phyloP scores from a whole-genome alignment of 1,139 yeast genomes.

The Geotrichum cucujoidarum region DNA sequence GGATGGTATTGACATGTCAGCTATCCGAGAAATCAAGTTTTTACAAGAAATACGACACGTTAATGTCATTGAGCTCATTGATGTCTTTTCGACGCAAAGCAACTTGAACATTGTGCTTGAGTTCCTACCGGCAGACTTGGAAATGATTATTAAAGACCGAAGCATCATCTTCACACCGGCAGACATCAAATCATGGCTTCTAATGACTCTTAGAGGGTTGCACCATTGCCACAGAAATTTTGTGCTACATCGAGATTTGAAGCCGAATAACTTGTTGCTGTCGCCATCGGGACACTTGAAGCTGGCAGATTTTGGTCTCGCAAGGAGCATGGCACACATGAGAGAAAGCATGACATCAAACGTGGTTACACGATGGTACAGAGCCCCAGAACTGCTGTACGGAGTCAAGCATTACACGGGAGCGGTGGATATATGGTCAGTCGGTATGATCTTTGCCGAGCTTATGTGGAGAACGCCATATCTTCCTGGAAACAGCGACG shows the following conservation, averaged over 20 bases:
- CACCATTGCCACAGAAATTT: conserved; percentile 93
- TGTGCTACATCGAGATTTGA: conserved; percentile 67
- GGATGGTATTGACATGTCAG: conserved; percentile 97
- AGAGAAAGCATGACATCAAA: conserved; percentile 76
- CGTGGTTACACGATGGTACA: conserved; percentile 95
- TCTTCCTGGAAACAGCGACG: conserved; percentile 85
- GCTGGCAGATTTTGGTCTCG: conserved; percentile 95
- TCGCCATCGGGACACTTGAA: conserved; percentile 85
- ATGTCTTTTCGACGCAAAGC: conserved; percentile 68
- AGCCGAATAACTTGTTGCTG: conserved; percentile 62
- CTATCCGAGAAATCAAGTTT: conserved; percentile 89
- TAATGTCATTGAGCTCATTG: conserved; percentile 81
- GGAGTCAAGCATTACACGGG: conserved; percentile 86
- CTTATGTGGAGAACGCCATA: conserved; percentile 92
- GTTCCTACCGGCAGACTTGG: conserved; percentile 86
- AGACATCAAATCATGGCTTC: conserved; percentile 87
- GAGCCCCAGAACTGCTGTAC: conserved; percentile 88
- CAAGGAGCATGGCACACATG: conserved; percentile 70
- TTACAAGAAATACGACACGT: conserved; percentile 78
- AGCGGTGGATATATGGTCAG: conserved; percentile 91
- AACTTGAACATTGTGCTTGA: conserved; percentile 85
- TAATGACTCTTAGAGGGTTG: conserved; percentile 90
- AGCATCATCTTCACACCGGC: conserved; percentile 73
- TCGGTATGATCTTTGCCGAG: conserved; percentile 95
- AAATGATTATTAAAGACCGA: conserved; percentile 79